These are phyloP conservation scores for Boletus pseudopeckii DNA, from an alignment of 768 basidiomycete genomes.

Conservation along the genomic window DNA sequence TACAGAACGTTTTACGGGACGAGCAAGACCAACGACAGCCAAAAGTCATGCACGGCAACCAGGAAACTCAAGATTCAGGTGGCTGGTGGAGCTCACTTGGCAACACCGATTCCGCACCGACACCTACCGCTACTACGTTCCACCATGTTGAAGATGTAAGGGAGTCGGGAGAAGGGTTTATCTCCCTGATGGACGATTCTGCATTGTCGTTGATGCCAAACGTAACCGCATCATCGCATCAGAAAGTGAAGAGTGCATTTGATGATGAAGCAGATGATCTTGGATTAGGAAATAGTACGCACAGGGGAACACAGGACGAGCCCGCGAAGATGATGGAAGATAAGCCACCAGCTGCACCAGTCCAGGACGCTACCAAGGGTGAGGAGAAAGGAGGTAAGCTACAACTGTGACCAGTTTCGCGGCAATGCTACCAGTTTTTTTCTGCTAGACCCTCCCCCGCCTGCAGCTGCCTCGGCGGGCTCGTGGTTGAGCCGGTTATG, in stretches of 20 bases:
- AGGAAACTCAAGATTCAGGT: conserved; percentile 37
- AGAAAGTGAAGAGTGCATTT: conserved; percentile 8
- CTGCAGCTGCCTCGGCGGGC: conserved; percentile 36
- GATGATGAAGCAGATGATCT: conserved; percentile 80
- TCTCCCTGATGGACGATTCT: conserved; percentile 76
- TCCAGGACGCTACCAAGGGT: conserved; percentile 14
- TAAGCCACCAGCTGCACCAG: conserved; percentile 18
- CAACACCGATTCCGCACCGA: conserved; percentile 41
- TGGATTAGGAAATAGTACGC: conserved; percentile 78
- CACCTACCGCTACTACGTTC: conserved; percentile 72
- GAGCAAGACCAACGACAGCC: conserved; percentile 4
- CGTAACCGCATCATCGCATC: conserved; percentile 7
- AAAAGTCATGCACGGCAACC: conserved; percentile 29
- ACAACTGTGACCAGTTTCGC: not conserved
- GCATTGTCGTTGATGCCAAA: conserved; percentile 40
- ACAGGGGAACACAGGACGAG: conserved; percentile 32
- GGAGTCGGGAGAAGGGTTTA: conserved; percentile 56
- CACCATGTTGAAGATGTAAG: conserved; percentile 46
- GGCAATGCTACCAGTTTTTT: not conserved
- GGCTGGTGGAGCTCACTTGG: conserved; percentile 63
- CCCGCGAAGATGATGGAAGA: conserved; percentile 30
- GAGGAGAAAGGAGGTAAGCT: conserved; percentile 34
- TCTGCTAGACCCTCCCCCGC: conserved; percentile 6
- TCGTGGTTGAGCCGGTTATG: conserved; percentile 86
- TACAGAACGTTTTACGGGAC: not conserved